Conservation (phyloP, 805 yeast genomes). For the Yarrowia sp. region DNA sequence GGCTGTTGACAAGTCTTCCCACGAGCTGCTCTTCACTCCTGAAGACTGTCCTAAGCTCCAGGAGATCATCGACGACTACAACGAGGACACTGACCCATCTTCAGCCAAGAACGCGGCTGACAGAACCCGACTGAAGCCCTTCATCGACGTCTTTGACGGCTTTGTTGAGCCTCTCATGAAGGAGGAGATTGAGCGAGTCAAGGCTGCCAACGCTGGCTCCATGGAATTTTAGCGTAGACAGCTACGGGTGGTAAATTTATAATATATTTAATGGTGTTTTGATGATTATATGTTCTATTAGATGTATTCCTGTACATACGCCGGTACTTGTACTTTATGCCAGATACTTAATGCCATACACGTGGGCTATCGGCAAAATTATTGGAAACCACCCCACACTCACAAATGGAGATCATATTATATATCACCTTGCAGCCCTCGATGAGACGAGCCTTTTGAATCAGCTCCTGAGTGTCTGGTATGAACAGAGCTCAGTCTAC, state of each 20-base stretch:
- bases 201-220: constrained; percentile 46
- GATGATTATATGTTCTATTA: not conserved
- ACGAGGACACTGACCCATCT: too few relatives aligned
- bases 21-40: constrained; percentile 62
- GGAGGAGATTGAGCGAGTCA: constrained; percentile 47
- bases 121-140: constrained; percentile 68
- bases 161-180: constrained; percentile 58
- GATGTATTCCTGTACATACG: too few relatives aligned
- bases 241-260: not conserved
- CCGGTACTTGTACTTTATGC: too few relatives aligned
- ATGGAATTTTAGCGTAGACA: constrained; percentile 26
- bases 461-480: too few relatives aligned
- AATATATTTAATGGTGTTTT: constrained; percentile 3
- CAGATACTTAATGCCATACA: too few relatives aligned
- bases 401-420: too few relatives aligned
- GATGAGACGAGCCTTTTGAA: too few relatives aligned
- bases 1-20: constrained; percentile 36
- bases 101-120: constrained; percentile 37
- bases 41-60: constrained; percentile 74
- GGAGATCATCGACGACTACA: constrained; percentile 52
- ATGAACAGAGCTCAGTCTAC: too few relatives aligned
- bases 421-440: too few relatives aligned
- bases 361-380: too few relatives aligned
- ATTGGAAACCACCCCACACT: too few relatives aligned
- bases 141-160: constrained; percentile 60